These are phyloP conservation scores for Acer negundo DNA, from an alignment of 345 rosid genomes.

Conservation along the genomic window DNA sequence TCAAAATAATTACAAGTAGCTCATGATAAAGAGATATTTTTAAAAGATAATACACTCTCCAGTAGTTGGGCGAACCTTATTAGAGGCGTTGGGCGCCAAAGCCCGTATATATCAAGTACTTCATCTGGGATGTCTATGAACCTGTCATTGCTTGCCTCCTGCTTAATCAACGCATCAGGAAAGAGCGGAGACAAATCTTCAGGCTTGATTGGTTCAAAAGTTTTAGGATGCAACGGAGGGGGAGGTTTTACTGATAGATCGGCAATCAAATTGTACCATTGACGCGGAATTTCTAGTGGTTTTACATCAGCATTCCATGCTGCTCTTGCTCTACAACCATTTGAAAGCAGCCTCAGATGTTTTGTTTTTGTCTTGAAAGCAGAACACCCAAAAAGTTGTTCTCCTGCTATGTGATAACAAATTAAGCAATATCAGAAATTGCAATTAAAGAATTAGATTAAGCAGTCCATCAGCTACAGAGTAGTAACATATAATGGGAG, in stretches of 20 bases:
- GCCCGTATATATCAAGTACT: slow-evolving; percentile 74
- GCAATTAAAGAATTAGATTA: not conserved
- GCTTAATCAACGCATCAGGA: slow-evolving; percentile 80
- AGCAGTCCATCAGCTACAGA: not conserved
- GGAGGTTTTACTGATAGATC: slow-evolving; percentile 87
- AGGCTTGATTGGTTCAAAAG: slow-evolving; percentile 68
- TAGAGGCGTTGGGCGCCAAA: slow-evolving; percentile 96
- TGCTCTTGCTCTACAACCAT: slow-evolving; percentile 50
- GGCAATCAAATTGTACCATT: slow-evolving; percentile 77
- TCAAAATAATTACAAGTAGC: not conserved
- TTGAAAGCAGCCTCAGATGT: slow-evolving; percentile 32
- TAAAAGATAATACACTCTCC: not conserved
- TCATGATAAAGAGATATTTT: not conserved
- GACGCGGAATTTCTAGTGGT: slow-evolving; percentile 52
- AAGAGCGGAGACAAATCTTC: slow-evolving; percentile 82
- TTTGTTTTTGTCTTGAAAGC: slow-evolving; percentile 26
- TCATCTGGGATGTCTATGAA: slow-evolving; percentile 86
- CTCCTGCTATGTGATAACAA: slow-evolving; percentile 21
- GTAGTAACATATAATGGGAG: not conserved
- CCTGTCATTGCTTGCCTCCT: slow-evolving; percentile 69
- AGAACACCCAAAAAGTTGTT: slow-evolving; percentile 32
- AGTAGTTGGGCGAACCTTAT: slow-evolving; percentile 55
- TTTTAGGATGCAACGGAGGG: slow-evolving; percentile 76
- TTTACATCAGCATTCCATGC: slow-evolving; percentile 27
- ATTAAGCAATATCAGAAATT: not conserved